phyloP scores from a whole-genome alignment of 2,329 filamentous ascomycete species.

The Rosellinia necatrix region DNA sequence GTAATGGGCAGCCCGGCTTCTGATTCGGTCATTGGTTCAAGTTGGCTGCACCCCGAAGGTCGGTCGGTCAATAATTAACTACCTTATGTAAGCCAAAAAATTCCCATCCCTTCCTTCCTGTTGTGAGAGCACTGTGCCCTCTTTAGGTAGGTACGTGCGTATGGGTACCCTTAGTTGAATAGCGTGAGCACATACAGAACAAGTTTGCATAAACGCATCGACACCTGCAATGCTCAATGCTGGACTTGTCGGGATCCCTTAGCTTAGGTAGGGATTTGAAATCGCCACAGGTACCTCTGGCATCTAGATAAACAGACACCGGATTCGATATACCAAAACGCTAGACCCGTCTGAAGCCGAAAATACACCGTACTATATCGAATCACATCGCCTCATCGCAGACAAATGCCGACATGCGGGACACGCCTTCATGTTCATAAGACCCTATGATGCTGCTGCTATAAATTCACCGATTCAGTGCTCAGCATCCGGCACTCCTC shows the following conservation, averaged over 20 bases:
- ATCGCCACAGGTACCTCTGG: not conserved
- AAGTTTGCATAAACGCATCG: not conserved
- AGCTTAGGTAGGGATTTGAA: slow-evolving; percentile 17
- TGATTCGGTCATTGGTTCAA: no score
- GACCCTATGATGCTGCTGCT: not conserved
- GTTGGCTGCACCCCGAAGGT: slow-evolving; percentile 23
- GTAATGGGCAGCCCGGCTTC: no score
- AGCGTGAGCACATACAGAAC: no score
- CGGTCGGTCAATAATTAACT: no score
- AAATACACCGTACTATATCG: slow-evolving; percentile 21
- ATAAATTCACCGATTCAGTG: not conserved
- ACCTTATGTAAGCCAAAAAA: slow-evolving; percentile 36
- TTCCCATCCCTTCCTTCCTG: slow-evolving; percentile 6
- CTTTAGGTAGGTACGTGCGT: no score
- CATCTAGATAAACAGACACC: slow-evolving; percentile 4
- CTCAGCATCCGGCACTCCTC: no score
- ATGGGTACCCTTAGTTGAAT: no score
- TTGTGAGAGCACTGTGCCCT: no score
- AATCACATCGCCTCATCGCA: not conserved
- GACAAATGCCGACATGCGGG: not conserved
- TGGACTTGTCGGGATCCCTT: slow-evolving; percentile 4
- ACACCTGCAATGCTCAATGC: not conserved
- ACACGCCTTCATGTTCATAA: slow-evolving; percentile 1
- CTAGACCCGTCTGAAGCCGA: slow-evolving; percentile 12
- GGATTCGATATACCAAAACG: not conserved